Base-by-base conservation (phyloP, 192 early-diverging fungal genomes). In the Gryganskiella cystojenkinii region DNA sequence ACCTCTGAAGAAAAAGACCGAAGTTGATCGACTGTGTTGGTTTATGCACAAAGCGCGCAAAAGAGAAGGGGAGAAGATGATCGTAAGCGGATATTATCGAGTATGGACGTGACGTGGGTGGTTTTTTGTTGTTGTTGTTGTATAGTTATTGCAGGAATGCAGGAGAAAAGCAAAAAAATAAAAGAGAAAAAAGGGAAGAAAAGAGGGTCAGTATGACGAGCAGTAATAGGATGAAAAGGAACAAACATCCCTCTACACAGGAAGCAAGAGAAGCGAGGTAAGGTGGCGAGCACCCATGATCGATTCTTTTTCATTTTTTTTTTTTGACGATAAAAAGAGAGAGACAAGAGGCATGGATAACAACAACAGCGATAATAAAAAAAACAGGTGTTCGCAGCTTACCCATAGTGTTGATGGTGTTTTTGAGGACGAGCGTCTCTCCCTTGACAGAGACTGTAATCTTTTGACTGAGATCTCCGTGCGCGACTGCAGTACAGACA, bases 391-490 rank as follows among this genome's bases (percentile, higher is more conserved):
- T 9, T 49, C 22, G 28, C 27, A 1, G 43, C 68, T 87, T 87
- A 82, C 89, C 92, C 87, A 94, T 90, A 5, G 81, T 85, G 72
- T 94, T 94, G 31, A n/a, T n/a, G n/a, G n/a, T n/a, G n/a, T n/a
- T n/a, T n/a, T n/a, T n/a, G n/a, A n/a, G n/a, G n/a, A 90, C 84
- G 15, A 85, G 79, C 40, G 92, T 92, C 64, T 94, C 93, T 25
- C 93, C 93, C 61, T 88, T 85, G 10, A 91, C 89, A 53, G 84
- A 84, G 0, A 89, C 88, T 2, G 83, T 86, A 20, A 94, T 90
- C 53, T 89, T 89, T 73, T 86, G 83, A 47, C 87, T 90, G 40
- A 92, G 80, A 80, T 92, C 90, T n/a, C 90, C 91, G 46, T 84
- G 83, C 4, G 88, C 89, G 61, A 92, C 86, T 15, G 91, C 87